Percentiles rank a stretch among this genome's conserved stretches.
These are phyloP conservation scores for Trichomonas tenax DNA, from an alignment of 208 protist genomes.

Conservation along the genomic window DNA sequence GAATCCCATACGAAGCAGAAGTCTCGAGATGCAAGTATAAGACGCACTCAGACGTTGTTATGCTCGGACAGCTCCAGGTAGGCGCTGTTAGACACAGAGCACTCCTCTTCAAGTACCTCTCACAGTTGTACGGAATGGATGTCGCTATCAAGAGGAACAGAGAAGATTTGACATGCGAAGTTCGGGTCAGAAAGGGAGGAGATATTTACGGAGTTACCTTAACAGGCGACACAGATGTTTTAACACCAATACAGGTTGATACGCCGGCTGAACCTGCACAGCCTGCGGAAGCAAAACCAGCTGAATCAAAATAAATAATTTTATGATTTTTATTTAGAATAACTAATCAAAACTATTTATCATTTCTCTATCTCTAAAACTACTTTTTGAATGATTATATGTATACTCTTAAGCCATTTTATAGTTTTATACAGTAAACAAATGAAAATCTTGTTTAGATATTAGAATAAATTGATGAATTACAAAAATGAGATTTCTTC, in stretches of 20 bases:
- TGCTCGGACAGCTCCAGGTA: background rate
- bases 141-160: background rate
- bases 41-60: constrained; percentile 6
- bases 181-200: background rate
- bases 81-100: background rate
- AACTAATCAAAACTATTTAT: background rate
- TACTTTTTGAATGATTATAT: too few relatives aligned
- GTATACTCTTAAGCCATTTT: too few relatives aligned
- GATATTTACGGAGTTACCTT: background rate
- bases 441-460: too few relatives aligned
- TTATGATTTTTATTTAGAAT: background rate
- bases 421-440: too few relatives aligned
- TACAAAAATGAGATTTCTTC: too few relatives aligned
- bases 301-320: background rate
- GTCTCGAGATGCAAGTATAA: constrained; percentile 9
- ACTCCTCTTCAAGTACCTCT: background rate
- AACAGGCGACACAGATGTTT: background rate
- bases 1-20: constrained; percentile 9
- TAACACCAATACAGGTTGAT: background rate
- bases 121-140: constrained; percentile 9
- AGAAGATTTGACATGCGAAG: constrained; percentile 16
- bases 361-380: too few relatives aligned
- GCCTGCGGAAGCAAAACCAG: background rate
- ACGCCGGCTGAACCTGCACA: background rate
- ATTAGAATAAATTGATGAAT: too few relatives aligned